Evolutionary conservation across 805 yeast genomes (phyloP).

Genomic region (Cyberlindnera subsufficiens): DNA sequence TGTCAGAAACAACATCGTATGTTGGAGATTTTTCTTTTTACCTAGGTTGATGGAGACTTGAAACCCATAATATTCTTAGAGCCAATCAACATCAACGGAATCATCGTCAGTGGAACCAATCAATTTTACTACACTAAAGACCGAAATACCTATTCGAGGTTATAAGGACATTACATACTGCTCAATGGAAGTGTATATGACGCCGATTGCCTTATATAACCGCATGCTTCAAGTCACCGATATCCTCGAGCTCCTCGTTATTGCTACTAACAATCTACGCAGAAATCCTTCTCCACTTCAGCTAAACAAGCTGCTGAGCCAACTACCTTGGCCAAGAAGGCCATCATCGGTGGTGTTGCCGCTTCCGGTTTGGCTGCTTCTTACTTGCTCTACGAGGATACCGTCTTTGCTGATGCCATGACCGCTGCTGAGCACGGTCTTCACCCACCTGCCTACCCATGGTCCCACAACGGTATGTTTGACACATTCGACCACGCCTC

Average conservation of each 20-base stretch:
- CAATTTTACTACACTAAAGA: too few relatives aligned
- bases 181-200: too few relatives aligned
- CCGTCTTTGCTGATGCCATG: slow-evolving; percentile 89
- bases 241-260: background rate
- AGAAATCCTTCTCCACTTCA: slow-evolving; percentile 29
- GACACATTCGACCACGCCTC: slow-evolving; percentile 90
- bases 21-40: too few relatives aligned
- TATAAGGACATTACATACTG: too few relatives aligned
- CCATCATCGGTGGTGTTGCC: slow-evolving; percentile 58
- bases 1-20: slow-evolving; percentile 26
- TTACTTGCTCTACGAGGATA: slow-evolving; percentile 75
- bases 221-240: slow-evolving; percentile 7
- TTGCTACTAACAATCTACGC: slow-evolving; percentile 9
- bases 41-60: too few relatives aligned
- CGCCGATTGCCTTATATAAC: too few relatives aligned
- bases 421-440: slow-evolving; percentile 99
- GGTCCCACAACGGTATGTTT: slow-evolving; percentile 94
- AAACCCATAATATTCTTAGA: too few relatives aligned
- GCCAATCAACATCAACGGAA: too few relatives aligned
- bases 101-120: too few relatives aligned
- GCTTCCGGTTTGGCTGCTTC: slow-evolving; percentile 77
- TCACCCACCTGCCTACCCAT: slow-evolving; percentile 87
- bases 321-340: slow-evolving; percentile 35
- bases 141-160: too few relatives aligned
- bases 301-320: slow-evolving; percentile 30